Evolutionary conservation across 306 rosid genomes (phyloP).

Genomic region (Lablab purpureus): DNA sequence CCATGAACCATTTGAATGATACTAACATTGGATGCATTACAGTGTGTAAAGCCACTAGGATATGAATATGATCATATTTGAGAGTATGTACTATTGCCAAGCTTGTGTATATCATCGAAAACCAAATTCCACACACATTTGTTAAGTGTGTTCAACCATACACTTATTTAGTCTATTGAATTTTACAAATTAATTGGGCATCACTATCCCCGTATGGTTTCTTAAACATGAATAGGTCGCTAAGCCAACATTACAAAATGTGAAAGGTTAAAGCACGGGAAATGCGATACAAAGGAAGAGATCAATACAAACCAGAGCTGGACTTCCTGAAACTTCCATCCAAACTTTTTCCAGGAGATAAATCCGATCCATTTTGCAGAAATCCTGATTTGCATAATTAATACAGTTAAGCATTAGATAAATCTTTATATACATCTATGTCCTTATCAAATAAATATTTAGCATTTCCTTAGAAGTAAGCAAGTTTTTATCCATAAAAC

Average conservation of each 20-base stretch:
- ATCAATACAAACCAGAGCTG: conserved; percentile 64
- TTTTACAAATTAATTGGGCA: conserved; percentile 20
- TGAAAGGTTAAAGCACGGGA: conserved; percentile 9
- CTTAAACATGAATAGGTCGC: conserved; percentile 23
- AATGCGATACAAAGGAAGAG: conserved; percentile 35
- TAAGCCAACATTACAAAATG: conserved; percentile 24
- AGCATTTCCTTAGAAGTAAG: conserved; percentile 13
- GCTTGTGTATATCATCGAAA: conserved; percentile 28
- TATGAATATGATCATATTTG: neutral
- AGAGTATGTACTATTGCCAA: neutral
- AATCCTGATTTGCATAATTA: conserved; percentile 56
- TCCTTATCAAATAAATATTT: neutral
- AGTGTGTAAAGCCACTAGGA: neutral
- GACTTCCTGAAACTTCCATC: conserved; percentile 89
- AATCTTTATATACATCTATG: conserved; percentile 28
- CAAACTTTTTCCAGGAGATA: conserved; percentile 74
- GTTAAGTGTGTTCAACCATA: conserved; percentile 18
- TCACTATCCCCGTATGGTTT: conserved; percentile 24
- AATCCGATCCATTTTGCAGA: conserved; percentile 74
- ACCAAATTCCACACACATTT: neutral
- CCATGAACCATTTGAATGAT: neutral
- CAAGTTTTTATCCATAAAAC: neutral
- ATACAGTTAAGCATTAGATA: conserved; percentile 40
- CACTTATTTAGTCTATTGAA: neutral
- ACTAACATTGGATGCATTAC: conserved; percentile 20